Evolutionary conservation across 1,139 yeast genomes (phyloP).

Genomic region (Suhomyces ambrosiae): DNA sequence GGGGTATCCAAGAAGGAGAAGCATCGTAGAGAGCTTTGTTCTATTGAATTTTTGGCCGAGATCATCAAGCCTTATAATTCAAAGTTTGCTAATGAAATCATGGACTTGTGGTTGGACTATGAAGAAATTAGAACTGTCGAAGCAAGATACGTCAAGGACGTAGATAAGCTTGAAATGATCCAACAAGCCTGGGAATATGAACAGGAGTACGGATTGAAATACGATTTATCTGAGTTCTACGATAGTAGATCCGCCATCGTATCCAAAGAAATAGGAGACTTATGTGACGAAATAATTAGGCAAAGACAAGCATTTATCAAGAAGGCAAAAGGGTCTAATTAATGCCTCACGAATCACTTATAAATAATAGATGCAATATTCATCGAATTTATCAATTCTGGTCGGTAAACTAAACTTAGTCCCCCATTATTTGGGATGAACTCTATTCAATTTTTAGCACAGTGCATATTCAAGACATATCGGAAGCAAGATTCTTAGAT

Average conservation of each 20-base stretch:
- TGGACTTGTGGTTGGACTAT: slow-evolving; percentile 84
- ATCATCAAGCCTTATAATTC: slow-evolving; percentile 66
- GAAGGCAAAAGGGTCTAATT: background rate
- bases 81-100: slow-evolving; percentile 64
- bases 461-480: too few relatives aligned
- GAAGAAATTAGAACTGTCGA: slow-evolving; percentile 81
- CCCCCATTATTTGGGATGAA: too few relatives aligned
- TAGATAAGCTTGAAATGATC: slow-evolving; percentile 91
- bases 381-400: background rate
- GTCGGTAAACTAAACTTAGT: too few relatives aligned
- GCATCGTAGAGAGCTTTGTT: slow-evolving; percentile 75
- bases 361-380: too few relatives aligned
- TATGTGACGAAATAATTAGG: slow-evolving; percentile 67
- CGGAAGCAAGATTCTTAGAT: too few relatives aligned
- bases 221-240: slow-evolving; percentile 71
- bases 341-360: too few relatives aligned
- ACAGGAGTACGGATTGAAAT: slow-evolving; percentile 56
- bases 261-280: slow-evolving; percentile 67
- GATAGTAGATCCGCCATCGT: slow-evolving; percentile 63
- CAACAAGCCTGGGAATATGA: slow-evolving; percentile 92
- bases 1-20: slow-evolving; percentile 67
- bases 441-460: too few relatives aligned
- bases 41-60: slow-evolving; percentile 68
- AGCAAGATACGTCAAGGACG: slow-evolving; percentile 88
- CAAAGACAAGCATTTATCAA: slow-evolving; percentile 48